Conservation (phyloP, 371 early-diverging fungal genomes). For the Rhizopus arrhizus region DNA sequence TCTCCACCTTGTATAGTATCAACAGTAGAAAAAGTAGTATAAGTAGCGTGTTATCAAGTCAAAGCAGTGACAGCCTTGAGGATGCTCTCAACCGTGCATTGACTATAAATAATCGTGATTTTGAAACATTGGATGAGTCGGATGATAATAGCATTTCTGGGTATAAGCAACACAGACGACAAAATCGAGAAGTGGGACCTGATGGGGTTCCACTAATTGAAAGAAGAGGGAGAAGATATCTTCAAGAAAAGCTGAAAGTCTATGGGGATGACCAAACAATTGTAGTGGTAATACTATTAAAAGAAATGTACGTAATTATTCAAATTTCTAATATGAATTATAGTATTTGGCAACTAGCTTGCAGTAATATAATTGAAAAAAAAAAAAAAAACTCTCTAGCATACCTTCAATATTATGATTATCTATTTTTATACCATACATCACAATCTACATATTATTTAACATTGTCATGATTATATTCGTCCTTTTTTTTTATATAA, state of each 20-base stretch:
- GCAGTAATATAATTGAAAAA: too few relatives aligned
- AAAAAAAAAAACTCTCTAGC: too few relatives aligned
- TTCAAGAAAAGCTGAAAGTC: conserved; percentile 37
- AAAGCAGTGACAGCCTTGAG: conserved; percentile 1
- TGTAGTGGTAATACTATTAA: conserved; percentile 36
- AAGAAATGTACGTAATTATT: neutral
- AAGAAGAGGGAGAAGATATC: conserved; percentile 36
- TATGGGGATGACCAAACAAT: conserved; percentile 55
- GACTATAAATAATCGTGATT: neutral
- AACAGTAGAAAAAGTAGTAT: neutral
- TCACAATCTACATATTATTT: too few relatives aligned
- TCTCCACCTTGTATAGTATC: neutral
- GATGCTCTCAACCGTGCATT: conserved; percentile 6
- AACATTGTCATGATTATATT: too few relatives aligned
- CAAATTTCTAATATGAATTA: neutral
- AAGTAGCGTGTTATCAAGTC: conserved; percentile 5
- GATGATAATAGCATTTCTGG: neutral
- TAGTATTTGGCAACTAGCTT: conserved; percentile 27
- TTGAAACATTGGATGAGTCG: neutral
- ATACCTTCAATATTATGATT: too few relatives aligned
- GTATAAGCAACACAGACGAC: neutral
- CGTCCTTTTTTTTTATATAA: too few relatives aligned
- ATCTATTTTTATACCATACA: too few relatives aligned
- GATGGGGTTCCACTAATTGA: conserved; percentile 39
- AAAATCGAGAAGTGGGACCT: conserved; percentile 15